A percentile compares a stretch with the other conserved stretches of the same genome.
phyloP scores from a whole-genome alignment of 306 rosid species.

The Inga oerstediana region DNA sequence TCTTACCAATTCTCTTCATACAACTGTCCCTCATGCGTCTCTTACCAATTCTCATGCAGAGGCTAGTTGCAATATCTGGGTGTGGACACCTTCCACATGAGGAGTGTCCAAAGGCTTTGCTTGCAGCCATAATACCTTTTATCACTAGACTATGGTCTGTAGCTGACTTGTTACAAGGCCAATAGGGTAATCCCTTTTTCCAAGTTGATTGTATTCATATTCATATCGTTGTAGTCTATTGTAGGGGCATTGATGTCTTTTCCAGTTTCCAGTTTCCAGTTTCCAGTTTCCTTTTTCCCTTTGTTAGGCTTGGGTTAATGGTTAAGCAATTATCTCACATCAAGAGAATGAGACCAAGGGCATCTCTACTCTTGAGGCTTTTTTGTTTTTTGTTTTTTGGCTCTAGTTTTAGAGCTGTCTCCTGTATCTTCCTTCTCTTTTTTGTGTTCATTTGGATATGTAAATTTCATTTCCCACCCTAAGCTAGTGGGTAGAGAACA shows the following conservation, averaged over 20 bases:
- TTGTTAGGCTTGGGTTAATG: slow-evolving; percentile 3
- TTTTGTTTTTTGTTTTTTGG: slow-evolving; percentile 59
- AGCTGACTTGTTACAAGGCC: slow-evolving; percentile 51
- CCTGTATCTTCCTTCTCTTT: slow-evolving; percentile 37
- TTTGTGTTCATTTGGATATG: background rate
- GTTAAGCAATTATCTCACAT: slow-evolving; percentile 28
- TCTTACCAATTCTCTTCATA: background rate
- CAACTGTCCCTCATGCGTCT: slow-evolving; percentile 7
- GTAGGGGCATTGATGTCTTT: slow-evolving; percentile 15
- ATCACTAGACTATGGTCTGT: slow-evolving; percentile 53
- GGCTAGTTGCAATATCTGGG: slow-evolving; percentile 82
- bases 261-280: background rate
- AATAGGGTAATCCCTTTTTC: slow-evolving; percentile 12
- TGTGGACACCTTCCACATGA: slow-evolving; percentile 98
- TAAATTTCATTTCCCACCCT: background rate
- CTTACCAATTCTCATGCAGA: slow-evolving; percentile 52
- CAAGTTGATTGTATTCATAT: slow-evolving; percentile 24
- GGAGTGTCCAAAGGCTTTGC: slow-evolving; percentile 93
- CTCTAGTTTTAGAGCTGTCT: slow-evolving; percentile 55
- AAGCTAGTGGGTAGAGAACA: background rate
- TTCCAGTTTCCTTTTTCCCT: background rate
- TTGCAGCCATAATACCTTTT: slow-evolving; percentile 85
- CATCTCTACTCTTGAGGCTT: slow-evolving; percentile 49
- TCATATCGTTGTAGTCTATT: slow-evolving; percentile 38
- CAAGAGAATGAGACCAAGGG: slow-evolving; percentile 49